phyloP scores from a whole-genome alignment of 441 rosid genomes.

The Jatropha multifida region DNA sequence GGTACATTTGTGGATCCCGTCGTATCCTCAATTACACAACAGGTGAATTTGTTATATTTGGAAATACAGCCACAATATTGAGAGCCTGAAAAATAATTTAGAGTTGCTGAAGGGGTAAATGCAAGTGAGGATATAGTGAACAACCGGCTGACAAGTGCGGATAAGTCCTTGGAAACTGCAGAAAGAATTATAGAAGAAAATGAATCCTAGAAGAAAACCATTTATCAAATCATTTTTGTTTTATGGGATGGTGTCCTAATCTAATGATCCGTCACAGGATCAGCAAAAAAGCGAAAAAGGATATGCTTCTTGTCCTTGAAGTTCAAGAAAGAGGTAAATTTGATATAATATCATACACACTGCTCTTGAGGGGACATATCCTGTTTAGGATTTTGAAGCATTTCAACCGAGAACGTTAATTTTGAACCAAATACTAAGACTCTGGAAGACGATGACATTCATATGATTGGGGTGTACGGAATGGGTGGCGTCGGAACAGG shows the following conservation, averaged over 20 bases:
- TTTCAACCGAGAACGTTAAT: constrained; percentile 12
- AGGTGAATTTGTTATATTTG: constrained; percentile 10
- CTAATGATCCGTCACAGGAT: not conserved
- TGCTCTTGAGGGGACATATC: not conserved
- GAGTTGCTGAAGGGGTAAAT: constrained; percentile 9
- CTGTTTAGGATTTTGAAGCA: not conserved
- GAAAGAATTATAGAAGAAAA: not conserved
- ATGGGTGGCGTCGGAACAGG: not conserved
- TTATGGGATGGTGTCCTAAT: constrained; percentile 7
- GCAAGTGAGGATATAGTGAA: not conserved
- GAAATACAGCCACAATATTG: constrained; percentile 14
- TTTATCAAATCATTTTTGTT: constrained; percentile 2
- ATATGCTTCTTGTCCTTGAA: not conserved
- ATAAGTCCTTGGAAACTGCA: not conserved
- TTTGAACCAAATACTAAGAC: constrained; percentile 8
- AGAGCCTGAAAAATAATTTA: constrained; percentile 10
- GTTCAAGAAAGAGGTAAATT: not conserved
- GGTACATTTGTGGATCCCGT: not conserved
- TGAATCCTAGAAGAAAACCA: not conserved
- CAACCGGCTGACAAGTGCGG: constrained; percentile 21
- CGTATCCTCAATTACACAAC: not conserved
- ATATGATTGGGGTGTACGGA: not conserved
- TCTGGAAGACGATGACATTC: constrained; percentile 3
- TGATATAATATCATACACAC: not conserved
- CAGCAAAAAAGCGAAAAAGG: not conserved